Conservation (phyloP, 1,139 yeast species). For the Komagataea norvegica region DNA sequence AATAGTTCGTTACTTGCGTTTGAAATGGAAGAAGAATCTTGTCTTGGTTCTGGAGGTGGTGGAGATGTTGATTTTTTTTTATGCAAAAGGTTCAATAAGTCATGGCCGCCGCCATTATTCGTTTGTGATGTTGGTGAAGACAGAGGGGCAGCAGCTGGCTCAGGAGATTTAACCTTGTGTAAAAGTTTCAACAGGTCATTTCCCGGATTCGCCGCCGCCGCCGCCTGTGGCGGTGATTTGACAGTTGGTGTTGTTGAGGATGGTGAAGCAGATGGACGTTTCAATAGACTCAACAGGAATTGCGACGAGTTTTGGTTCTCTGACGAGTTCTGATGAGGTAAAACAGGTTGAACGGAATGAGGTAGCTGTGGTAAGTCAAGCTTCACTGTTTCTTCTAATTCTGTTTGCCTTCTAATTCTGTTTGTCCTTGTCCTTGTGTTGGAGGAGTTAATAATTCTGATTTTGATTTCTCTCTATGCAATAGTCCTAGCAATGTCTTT, state of each 20-base stretch:
- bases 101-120: too few species aligned
- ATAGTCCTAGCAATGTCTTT: not conserved
- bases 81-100: not conserved
- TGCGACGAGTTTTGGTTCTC: slow-evolving; percentile 1
- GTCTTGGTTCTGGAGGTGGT: not conserved
- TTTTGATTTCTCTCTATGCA: too few species aligned
- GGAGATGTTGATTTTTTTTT: not conserved
- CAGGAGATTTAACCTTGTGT: not conserved
- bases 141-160: not conserved
- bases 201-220: not conserved
- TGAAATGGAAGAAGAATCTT: not conserved
- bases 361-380: not conserved
- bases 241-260: not conserved
- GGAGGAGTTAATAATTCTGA: too few species aligned
- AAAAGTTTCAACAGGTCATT: slow-evolving; percentile 3
- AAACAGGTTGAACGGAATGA: not conserved
- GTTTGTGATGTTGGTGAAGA: too few species aligned
- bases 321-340: slow-evolving; percentile 1
- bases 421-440: not conserved
- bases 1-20: slow-evolving; percentile 9
- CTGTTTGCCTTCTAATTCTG: not conserved
- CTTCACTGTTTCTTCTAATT: not conserved
- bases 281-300: slow-evolving; percentile 1
- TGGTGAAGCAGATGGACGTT: slow-evolving; percentile 5
- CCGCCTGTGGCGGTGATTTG: slow-evolving; percentile 1